Percentiles rank a stretch among this genome's conserved stretches.
Evolutionary conservation across 805 yeast species (phyloP).

Genomic region (Cephaloascus fragrans): DNA sequence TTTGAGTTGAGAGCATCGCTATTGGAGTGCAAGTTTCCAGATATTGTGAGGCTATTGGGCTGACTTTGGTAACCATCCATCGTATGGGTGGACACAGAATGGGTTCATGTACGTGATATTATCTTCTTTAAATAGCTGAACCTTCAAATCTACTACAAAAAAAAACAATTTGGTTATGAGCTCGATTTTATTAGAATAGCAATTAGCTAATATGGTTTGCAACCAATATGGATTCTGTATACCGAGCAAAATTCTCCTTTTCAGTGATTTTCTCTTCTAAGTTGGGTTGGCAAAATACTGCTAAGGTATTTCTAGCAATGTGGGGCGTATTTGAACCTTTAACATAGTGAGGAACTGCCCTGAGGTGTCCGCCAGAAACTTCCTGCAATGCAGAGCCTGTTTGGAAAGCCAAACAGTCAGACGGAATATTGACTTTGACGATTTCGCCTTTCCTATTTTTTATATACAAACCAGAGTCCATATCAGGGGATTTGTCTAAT

Average conservation of each 20-base stretch:
- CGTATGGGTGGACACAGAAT: too few species aligned
- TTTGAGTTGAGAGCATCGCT: not conserved
- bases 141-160: too few species aligned
- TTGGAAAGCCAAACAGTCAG: constrained; percentile 49
- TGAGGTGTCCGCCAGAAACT: constrained; percentile 36
- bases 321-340: constrained; percentile 25
- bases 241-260: constrained; percentile 38
- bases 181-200: too few species aligned
- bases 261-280: constrained; percentile 37
- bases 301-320: constrained; percentile 44
- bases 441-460: constrained; percentile 30
- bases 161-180: too few species aligned
- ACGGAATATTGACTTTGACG: constrained; percentile 44
- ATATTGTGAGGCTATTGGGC: too few species aligned
- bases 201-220: constrained; percentile 34
- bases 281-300: constrained; percentile 55
- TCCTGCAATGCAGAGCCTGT: constrained; percentile 49
- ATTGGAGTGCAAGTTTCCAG: too few species aligned
- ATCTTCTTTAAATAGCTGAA: too few species aligned
- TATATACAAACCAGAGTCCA: constrained; percentile 41
- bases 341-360: constrained; percentile 52
- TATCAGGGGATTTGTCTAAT: constrained; percentile 28
- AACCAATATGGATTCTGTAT: constrained; percentile 28
- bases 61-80: too few species aligned
- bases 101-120: too few species aligned